phyloP scores from a whole-genome alignment of 1,284 basidiomycete species.

The Amylostereum areolatum region DNA sequence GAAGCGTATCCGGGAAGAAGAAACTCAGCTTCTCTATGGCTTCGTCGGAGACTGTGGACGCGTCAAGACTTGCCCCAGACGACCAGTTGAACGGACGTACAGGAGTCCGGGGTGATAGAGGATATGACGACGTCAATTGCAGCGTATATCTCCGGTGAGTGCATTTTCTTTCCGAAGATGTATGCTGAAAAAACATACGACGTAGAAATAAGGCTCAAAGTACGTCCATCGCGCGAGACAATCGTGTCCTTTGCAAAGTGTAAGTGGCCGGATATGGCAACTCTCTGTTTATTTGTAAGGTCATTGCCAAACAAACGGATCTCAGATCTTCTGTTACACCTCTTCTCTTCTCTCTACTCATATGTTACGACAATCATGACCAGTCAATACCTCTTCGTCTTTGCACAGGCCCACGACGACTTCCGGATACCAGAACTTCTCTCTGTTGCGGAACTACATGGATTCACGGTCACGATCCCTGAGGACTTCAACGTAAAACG shows the following conservation, averaged over 20 bases:
- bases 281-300: constrained; percentile 1
- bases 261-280: too few species aligned
- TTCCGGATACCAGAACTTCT: constrained; percentile 79
- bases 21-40: constrained; percentile 45
- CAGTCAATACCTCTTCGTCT: constrained; percentile 61
- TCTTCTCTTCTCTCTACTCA: too few species aligned
- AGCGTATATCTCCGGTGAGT: constrained; percentile 4
- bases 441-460: constrained; percentile 64
- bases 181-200: too few species aligned
- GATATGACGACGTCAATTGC: constrained; percentile 7
- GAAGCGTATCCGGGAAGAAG: constrained; percentile 53
- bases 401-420: constrained; percentile 74
- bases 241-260: too few species aligned
- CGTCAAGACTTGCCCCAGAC: not conserved
- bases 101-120: constrained; percentile 7
- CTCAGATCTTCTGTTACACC: not conserved
- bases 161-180: constrained; percentile 1
- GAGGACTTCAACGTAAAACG: constrained; percentile 46
- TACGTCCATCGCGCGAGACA: too few species aligned
- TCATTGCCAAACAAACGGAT: constrained; percentile 3
- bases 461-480: constrained; percentile 47
- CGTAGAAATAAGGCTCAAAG: too few species aligned
- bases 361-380: constrained; percentile 20
- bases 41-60: constrained; percentile 32
- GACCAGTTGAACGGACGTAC: not conserved